Evolutionary conservation across 805 yeast species (phyloP), one percentile per base, ranked within the genome.

Genomic region (Myxozyma neotropica): DNA sequence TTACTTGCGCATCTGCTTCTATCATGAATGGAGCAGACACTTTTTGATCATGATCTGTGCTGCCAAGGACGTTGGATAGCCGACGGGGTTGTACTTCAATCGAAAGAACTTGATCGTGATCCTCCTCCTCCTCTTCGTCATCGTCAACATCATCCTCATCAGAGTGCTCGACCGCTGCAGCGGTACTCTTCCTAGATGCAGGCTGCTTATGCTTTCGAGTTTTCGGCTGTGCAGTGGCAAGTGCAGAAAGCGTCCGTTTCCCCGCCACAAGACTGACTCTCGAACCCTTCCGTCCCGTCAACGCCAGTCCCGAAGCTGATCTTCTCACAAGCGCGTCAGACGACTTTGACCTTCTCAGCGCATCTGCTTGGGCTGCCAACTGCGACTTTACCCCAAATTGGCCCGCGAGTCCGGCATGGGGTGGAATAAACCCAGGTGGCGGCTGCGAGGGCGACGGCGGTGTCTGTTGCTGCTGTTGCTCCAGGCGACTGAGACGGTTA

Each of bases 91-190:
- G 49, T 19, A 62, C 60, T 29, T 56, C 50, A 13, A 62, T 58
- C 19, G 54, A 51, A 29, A 62, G 57, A 1, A 65, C 66, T 21
- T 52, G 56, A 24, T 61, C 65, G 23, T 53, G 56, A 7, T 61
- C 63, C 7, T 49, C 65, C 13, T 52, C 58, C 13, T 56, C 59
- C 12, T 51, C 59, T 5, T 54, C 55, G 12, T 60, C 63, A 10
- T 36, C 39, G 26, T 50, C 48, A 26, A 6, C 42, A 8, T 60
- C 63, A 12, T 36, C 39, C 36, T 50, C 48, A 26, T 17, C 42
- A 3, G 46, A 7, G 15, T 27, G 19, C 21, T 49, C 48, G 8
- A 27, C 33, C 10, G 24, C 33, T 21, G 43, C 36, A 3, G 39
- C 38, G 10, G 31, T 10, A 8, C 21, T 38, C 33, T 33, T 24